These are phyloP conservation scores for Fusarium clavum DNA, from an alignment of 2,329 filamentous ascomycete genomes.

Conservation along the genomic window DNA sequence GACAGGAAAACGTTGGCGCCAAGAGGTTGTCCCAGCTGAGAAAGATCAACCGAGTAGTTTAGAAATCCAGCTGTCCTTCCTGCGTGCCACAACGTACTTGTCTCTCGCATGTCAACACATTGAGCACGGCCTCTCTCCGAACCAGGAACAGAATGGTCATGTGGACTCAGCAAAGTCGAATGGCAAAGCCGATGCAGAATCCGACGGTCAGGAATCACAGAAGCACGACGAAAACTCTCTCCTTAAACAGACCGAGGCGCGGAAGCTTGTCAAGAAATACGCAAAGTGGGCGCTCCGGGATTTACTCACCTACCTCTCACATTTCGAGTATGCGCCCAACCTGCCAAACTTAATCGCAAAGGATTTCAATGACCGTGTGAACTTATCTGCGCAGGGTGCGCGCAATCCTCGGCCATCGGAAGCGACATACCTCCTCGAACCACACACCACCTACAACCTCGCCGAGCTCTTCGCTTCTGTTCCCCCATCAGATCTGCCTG, in stretches of 20 bases:
- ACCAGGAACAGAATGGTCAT: conserved; percentile 8
- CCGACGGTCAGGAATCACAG: not conserved
- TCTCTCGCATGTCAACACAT: conserved; percentile 76
- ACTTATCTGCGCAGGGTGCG: conserved; percentile 63
- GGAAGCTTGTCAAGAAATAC: conserved; percentile 77
- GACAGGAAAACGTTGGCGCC: conserved; percentile 44
- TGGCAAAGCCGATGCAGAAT: not conserved
- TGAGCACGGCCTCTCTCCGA: conserved; percentile 60
- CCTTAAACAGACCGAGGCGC: conserved; percentile 47
- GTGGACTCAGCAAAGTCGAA: conserved; percentile 5
- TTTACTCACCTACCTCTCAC: conserved; percentile 76
- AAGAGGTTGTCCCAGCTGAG: conserved; percentile 54
- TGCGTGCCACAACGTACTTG: conserved; percentile 78
- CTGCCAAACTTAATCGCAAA: conserved; percentile 70
- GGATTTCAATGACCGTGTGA: conserved; percentile 68
- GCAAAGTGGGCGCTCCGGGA: conserved; percentile 82
- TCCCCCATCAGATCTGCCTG: conserved; percentile 73
- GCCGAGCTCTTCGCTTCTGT: conserved; percentile 77
- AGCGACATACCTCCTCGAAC: conserved; percentile 38
- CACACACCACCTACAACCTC: conserved; percentile 58
- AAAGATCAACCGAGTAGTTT: conserved; percentile 76
- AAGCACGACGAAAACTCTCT: conserved; percentile 21
- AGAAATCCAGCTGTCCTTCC: conserved; percentile 80
- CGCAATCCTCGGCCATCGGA: conserved; percentile 56
- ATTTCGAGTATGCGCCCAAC: conserved; percentile 83